A percentile compares a stretch with the other conserved stretches of the same genome.
phyloP scores from a whole-genome alignment of 805 yeast species.

The Saccharomycopsis babjevae region DNA sequence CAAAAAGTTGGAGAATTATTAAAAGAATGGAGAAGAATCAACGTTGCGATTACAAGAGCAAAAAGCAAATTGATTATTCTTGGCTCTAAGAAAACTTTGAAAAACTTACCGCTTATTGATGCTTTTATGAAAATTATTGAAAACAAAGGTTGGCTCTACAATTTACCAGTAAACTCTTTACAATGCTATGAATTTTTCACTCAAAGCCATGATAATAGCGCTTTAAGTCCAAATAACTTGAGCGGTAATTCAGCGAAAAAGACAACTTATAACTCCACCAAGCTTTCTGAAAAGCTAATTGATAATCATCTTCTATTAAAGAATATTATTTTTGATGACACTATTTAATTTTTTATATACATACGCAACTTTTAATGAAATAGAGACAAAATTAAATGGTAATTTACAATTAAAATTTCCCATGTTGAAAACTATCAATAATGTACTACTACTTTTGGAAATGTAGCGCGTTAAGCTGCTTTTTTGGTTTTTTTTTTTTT shows the following conservation, averaged over 20 bases:
- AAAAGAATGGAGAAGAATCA: constrained; percentile 83
- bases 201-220: background rate
- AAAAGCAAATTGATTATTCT: constrained; percentile 70
- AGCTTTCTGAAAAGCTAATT: constrained; percentile 10
- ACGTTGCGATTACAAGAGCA: constrained; percentile 92
- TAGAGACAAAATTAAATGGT: too few relatives aligned
- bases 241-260: background rate
- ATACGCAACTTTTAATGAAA: background rate
- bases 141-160: constrained; percentile 52
- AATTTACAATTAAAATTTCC: background rate
- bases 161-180: constrained; percentile 38
- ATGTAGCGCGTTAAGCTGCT: too few relatives aligned
- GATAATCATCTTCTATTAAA: constrained; percentile 14
- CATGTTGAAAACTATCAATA: background rate
- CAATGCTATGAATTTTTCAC: constrained; percentile 27
- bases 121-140: constrained; percentile 52
- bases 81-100: constrained; percentile 64
- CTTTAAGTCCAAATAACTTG: background rate
- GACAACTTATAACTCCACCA: background rate
- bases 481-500: background rate
- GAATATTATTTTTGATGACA: constrained; percentile 11
- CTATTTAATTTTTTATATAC: background rate
- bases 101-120: constrained; percentile 39
- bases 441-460: too few relatives aligned
- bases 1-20: constrained; percentile 65